Conservation (phyloP, 2,329 filamentous ascomycete species). For the Trichoderma sp. region DNA sequence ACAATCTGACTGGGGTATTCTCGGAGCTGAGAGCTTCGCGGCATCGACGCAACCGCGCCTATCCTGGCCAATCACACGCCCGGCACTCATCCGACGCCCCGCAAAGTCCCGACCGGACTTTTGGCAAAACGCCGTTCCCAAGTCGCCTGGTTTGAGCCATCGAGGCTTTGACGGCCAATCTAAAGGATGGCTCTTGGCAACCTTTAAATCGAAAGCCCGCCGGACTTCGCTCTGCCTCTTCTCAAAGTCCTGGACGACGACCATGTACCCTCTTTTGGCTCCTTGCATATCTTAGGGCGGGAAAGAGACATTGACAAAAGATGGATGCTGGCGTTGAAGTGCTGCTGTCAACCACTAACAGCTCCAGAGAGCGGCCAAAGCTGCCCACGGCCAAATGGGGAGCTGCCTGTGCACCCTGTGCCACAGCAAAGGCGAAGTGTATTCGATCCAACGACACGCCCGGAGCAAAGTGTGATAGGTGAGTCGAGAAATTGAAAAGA, state of each 20-base stretch:
- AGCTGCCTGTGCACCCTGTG: constrained; percentile 53
- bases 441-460: constrained; percentile 46
- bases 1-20: constrained; percentile 6
- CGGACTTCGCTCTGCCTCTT: constrained; percentile 29
- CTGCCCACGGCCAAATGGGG: constrained; percentile 52
- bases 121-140: constrained; percentile 29
- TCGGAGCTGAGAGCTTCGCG: constrained; percentile 11
- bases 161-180: constrained; percentile 8
- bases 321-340: constrained; percentile 17
- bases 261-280: constrained; percentile 25
- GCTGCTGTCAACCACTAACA: constrained; percentile 17
- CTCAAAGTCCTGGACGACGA: constrained; percentile 3
- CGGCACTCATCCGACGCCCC: not conserved
- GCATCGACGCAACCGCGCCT: not conserved
- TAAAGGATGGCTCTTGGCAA: not conserved
- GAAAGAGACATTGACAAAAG: not conserved
- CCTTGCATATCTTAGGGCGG: constrained; percentile 23
- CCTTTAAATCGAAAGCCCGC: constrained; percentile 29
- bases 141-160: constrained; percentile 9
- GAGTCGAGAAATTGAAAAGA: constrained; percentile 24
- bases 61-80: constrained; percentile 7
- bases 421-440: constrained; percentile 56
- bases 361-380: constrained; percentile 36
- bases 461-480: constrained; percentile 53
- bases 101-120: constrained; percentile 25